Evolutionary conservation across 345 rosid genomes (phyloP).

Genomic region (Physaria fendleri): DNA sequence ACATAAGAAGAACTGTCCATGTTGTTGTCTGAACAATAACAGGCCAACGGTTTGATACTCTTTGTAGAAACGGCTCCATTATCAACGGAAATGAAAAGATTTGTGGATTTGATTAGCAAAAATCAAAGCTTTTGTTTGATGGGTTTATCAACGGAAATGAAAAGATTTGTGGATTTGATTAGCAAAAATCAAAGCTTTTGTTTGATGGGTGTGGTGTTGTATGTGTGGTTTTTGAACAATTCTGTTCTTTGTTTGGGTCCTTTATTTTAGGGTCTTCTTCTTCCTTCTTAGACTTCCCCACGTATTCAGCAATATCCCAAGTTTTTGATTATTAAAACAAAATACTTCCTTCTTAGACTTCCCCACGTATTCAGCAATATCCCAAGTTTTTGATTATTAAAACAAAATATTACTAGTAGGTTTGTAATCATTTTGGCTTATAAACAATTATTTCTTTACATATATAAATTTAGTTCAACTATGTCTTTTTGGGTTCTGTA

Average conservation of each 20-base stretch:
- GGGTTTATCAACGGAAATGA: too few species aligned
- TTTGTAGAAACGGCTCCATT: constrained; percentile 20
- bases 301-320: constrained; percentile 13
- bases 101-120: too few species aligned
- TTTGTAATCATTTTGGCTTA: neutral
- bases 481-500: too few species aligned
- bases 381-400: neutral
- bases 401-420: neutral
- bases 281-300: constrained; percentile 7
- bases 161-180: constrained; percentile 1
- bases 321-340: too few species aligned
- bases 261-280: constrained; percentile 13
- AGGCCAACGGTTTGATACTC: constrained; percentile 24
- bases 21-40: constrained; percentile 8
- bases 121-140: too few species aligned
- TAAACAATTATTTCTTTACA: too few species aligned
- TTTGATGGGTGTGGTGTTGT: neutral
- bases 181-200: neutral
- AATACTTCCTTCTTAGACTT: constrained; percentile 2
- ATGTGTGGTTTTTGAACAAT: too few species aligned
- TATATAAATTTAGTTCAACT: too few species aligned
- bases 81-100: constrained; percentile 18
- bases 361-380: constrained; percentile 14
- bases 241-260: constrained; percentile 13
- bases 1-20: constrained; percentile 28